Percentiles rank a stretch among this genome's conserved stretches.
Conservation (phyloP, 805 yeast species). For the Tetrapisispora fleetii region DNA sequence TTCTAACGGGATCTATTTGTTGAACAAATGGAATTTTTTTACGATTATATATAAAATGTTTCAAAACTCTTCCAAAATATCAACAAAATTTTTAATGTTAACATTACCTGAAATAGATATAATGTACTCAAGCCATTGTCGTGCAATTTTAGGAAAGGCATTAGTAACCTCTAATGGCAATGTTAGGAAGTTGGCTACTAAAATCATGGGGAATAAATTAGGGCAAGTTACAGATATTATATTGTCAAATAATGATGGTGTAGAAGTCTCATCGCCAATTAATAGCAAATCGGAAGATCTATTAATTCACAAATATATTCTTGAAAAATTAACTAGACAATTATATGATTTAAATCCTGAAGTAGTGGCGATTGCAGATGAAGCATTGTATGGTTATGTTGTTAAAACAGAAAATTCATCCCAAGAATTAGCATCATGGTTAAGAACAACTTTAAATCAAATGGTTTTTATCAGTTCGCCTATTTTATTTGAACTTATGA, state of each 20-base stretch:
- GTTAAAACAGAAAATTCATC: slow-evolving; percentile 31
- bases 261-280: neutral
- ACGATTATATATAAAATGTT: slow-evolving; percentile 69
- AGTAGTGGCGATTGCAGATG: slow-evolving; percentile 49
- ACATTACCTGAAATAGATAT: slow-evolving; percentile 57
- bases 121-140: slow-evolving; percentile 50
- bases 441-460: slow-evolving; percentile 31
- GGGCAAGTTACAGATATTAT: slow-evolving; percentile 6
- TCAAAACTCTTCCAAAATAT: slow-evolving; percentile 41
- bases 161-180: slow-evolving; percentile 43
- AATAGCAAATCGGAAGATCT: neutral
- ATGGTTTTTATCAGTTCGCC: slow-evolving; percentile 44
- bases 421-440: slow-evolving; percentile 14
- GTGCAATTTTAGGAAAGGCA: slow-evolving; percentile 57
- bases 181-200: slow-evolving; percentile 50
- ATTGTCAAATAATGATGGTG: neutral
- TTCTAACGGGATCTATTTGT: slow-evolving; percentile 51
- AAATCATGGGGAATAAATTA: slow-evolving; percentile 32
- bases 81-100: slow-evolving; percentile 42
- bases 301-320: neutral
- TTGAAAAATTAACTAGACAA: slow-evolving; percentile 46
- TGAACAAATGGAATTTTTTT: slow-evolving; percentile 79
- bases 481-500: slow-evolving; percentile 52
- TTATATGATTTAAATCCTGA: slow-evolving; percentile 55
- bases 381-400: slow-evolving; percentile 42